Conservation (phyloP, 1,139 yeast genomes). For the Hansenula lynferdii region DNA sequence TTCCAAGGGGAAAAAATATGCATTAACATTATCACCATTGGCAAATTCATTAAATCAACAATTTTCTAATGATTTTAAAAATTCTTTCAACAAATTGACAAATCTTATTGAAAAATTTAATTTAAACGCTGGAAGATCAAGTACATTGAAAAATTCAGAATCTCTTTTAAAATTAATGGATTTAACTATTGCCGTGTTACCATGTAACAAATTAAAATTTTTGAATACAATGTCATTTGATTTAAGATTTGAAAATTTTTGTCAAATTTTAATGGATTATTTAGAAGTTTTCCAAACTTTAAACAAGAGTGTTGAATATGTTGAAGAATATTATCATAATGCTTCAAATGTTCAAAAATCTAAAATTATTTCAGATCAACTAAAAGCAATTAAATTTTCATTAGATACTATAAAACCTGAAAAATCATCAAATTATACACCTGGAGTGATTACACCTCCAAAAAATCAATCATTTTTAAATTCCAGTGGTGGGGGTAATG, state of each 20-base stretch:
- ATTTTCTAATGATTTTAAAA: slow-evolving; percentile 26
- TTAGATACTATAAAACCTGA: slow-evolving; percentile 46
- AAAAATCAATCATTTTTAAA: no score
- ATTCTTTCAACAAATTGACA: slow-evolving; percentile 22
- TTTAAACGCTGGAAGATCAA: slow-evolving; percentile 10
- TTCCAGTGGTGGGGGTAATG: slow-evolving; percentile 33
- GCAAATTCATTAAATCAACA: slow-evolving; percentile 57
- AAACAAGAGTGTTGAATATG: slow-evolving; percentile 29
- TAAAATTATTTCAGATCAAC: slow-evolving; percentile 54
- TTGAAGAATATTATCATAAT: slow-evolving; percentile 38
- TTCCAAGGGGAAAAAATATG: slow-evolving; percentile 23
- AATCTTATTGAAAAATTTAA: slow-evolving; percentile 21
- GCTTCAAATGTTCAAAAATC: slow-evolving; percentile 52
- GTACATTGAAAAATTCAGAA: slow-evolving; percentile 14
- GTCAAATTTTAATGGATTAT: slow-evolving; percentile 31
- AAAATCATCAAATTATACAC: slow-evolving; percentile 9
- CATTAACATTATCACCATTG: slow-evolving; percentile 54
- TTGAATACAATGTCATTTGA: slow-evolving; percentile 32
- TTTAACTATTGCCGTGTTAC: slow-evolving; percentile 53
- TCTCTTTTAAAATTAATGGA: slow-evolving; percentile 41
- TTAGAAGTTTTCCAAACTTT: slow-evolving; percentile 28
- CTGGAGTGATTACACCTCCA: slow-evolving; percentile 1
- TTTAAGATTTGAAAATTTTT: slow-evolving; percentile 33
- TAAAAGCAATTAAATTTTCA: slow-evolving; percentile 50
- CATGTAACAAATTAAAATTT: slow-evolving; percentile 42